Percentiles rank a stretch among this genome's conserved stretches.
Evolutionary conservation across 2,329 filamentous ascomycete species (phyloP).

Genomic region (Mycogone perniciosa): DNA sequence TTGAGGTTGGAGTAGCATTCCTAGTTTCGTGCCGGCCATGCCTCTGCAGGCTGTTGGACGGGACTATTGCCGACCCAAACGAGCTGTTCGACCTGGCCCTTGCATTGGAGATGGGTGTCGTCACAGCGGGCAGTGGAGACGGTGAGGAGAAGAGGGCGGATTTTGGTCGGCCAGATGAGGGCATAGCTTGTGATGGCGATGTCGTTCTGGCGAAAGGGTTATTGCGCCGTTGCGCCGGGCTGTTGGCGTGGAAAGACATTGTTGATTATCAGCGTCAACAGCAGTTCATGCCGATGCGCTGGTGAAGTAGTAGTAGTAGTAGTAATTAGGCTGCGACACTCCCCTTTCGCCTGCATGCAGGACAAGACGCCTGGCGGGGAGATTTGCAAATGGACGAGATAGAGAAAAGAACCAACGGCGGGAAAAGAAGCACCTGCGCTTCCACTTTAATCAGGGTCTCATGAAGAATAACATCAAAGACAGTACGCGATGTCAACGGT

Average conservation of each 20-base stretch:
- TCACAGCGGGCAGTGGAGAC: slow-evolving; percentile 1
- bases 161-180: slow-evolving; percentile 56
- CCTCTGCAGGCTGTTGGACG: slow-evolving; percentile 30
- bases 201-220: slow-evolving; percentile 71
- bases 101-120: slow-evolving; percentile 48
- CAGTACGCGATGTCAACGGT: slow-evolving; percentile 6
- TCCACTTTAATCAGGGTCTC: slow-evolving; percentile 18
- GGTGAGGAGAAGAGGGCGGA: slow-evolving; percentile 60
- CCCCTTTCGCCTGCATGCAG: neutral
- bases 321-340: slow-evolving; percentile 2
- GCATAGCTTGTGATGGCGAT: slow-evolving; percentile 59
- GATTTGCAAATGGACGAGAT: neutral
- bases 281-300: slow-evolving; percentile 17
- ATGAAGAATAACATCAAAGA: slow-evolving; percentile 21
- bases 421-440: slow-evolving; percentile 20
- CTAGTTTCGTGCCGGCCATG: slow-evolving; percentile 55
- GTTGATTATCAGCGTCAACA: slow-evolving; percentile 16
- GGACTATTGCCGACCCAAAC: slow-evolving; percentile 35
- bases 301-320: slow-evolving; percentile 11
- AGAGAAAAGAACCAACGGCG: slow-evolving; percentile 14
- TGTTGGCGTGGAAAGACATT: slow-evolving; percentile 32
- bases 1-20: slow-evolving; percentile 57
- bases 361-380: neutral
- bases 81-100: slow-evolving; percentile 64
- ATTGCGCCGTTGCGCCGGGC: slow-evolving; percentile 61